These are phyloP conservation scores for Colletotrichum tabaci DNA, from an alignment of 2,329 filamentous ascomycete species.

Conservation along the genomic window DNA sequence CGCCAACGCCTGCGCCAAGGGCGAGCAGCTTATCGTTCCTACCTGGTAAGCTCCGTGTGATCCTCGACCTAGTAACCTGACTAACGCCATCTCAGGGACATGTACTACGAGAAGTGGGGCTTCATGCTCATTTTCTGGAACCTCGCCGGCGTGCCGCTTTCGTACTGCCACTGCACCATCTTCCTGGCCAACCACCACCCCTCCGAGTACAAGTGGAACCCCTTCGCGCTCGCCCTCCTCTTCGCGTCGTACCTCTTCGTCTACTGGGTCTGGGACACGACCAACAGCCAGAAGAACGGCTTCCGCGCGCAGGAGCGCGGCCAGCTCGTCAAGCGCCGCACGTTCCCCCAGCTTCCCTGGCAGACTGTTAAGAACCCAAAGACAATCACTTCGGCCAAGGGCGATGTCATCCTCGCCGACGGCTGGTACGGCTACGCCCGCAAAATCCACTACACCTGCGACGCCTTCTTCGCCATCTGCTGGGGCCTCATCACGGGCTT, in stretches of 20 bases:
- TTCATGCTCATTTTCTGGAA: conserved; percentile 99
- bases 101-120: conserved; percentile 97
- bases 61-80: no score
- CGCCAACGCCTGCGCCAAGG: conserved; percentile 92
- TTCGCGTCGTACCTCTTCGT: conserved; percentile 83
- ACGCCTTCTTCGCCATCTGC: conserved; percentile 81
- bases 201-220: conserved; percentile 83
- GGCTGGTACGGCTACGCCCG: conserved; percentile 78
- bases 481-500: conserved; percentile 90
- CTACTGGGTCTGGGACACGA: conserved; percentile 94
- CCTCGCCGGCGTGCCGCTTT: conserved; percentile 89
- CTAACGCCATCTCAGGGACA: conserved; percentile 71
- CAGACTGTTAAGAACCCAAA: conserved; percentile 86
- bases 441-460: conserved; percentile 79
- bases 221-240: conserved; percentile 74
- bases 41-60: conserved; percentile 71
- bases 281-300: conserved; percentile 94
- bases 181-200: conserved; percentile 90
- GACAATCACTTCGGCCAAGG: conserved; percentile 79
- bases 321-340: conserved; percentile 77
- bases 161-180: conserved; percentile 94
- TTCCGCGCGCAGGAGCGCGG: conserved; percentile 87
- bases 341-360: conserved; percentile 94
- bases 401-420: conserved; percentile 84
- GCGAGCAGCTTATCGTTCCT: conserved; percentile 89